A percentile compares a stretch with the other conserved stretches of the same genome.
Evolutionary conservation across 208 protist species (phyloP).

Genomic region (Entamoeba histolytica): DNA sequence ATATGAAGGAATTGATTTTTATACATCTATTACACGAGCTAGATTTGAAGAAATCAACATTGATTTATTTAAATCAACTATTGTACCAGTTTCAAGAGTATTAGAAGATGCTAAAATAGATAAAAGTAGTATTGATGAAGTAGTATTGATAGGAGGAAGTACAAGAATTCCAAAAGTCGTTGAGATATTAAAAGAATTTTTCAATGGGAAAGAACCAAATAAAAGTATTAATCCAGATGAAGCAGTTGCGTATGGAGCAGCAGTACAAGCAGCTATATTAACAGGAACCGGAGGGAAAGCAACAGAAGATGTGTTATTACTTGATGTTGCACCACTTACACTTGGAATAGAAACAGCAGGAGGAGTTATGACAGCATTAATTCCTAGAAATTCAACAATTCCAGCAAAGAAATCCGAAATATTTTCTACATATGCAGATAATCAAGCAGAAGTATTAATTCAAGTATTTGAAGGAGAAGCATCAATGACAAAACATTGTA

Average conservation of each 20-base stretch:
- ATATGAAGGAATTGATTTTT: too few relatives aligned
- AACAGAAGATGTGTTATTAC: slow-evolving; percentile 70
- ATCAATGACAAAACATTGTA: slow-evolving; percentile 85
- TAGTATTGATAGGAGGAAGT: too few relatives aligned
- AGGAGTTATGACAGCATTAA: slow-evolving; percentile 59
- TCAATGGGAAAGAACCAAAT: too few relatives aligned
- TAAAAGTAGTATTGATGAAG: too few relatives aligned
- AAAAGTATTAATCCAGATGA: too few relatives aligned
- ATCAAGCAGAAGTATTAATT: slow-evolving; percentile 60
- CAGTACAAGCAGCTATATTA: slow-evolving; percentile 83
- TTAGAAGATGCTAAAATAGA: too few relatives aligned
- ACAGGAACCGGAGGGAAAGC: slow-evolving; percentile 44
- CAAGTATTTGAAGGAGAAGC: slow-evolving; percentile 89
- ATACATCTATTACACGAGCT: too few relatives aligned
- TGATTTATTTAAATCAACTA: too few relatives aligned
- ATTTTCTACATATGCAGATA: slow-evolving; percentile 75
- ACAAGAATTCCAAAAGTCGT: too few relatives aligned
- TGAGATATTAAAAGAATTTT: too few relatives aligned
- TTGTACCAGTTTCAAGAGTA: too few relatives aligned
- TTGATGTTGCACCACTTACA: slow-evolving; percentile 91
- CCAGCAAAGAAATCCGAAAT: slow-evolving; percentile 32
- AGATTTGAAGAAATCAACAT: too few relatives aligned
- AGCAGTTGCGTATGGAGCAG: slow-evolving; percentile 86
- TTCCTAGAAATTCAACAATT: slow-evolving; percentile 23
- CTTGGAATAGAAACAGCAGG: slow-evolving; percentile 90